A percentile compares a stretch with the other conserved stretches of the same genome.
Conservation (phyloP, 2,329 filamentous ascomycete species). For the Ophiostoma ulmi region DNA sequence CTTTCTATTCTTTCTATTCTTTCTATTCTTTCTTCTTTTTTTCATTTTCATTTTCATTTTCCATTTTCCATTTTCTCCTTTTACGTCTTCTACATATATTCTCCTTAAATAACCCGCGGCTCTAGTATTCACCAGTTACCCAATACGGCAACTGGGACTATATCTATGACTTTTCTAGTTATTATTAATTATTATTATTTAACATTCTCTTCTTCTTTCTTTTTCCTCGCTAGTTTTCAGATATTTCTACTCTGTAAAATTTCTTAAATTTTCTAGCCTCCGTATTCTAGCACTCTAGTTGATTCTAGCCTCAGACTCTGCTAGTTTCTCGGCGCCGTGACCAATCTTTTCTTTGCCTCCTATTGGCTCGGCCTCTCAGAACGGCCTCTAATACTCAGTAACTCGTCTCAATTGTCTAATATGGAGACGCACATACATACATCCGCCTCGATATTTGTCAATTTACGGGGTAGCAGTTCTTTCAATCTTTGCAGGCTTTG, state of each 20-base stretch:
- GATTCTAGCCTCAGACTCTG: not conserved
- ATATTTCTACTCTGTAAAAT: too few relatives aligned
- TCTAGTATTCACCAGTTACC: not conserved
- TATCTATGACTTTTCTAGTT: too few relatives aligned
- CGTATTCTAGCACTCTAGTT: too few relatives aligned
- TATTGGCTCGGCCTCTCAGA: not conserved
- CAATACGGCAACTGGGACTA: not conserved
- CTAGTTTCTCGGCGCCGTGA: not conserved
- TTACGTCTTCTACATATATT: not conserved
- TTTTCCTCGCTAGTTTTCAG: too few relatives aligned
- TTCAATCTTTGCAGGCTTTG: not conserved
- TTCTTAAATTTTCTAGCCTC: not conserved
- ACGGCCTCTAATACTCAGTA: too few relatives aligned
- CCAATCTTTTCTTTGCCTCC: not conserved
- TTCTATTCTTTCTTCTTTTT: not conserved
- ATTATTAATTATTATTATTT: too few relatives aligned
- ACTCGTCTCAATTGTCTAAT: not conserved
- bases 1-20: not conserved
- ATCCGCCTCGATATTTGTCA: not conserved
- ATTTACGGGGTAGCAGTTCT: slow-evolving; percentile 1
- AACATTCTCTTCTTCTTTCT: not conserved
- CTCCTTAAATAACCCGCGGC: not conserved
- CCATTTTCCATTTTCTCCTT: not conserved
- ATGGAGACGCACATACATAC: not conserved
- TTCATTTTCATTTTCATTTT: not conserved